Conservation (phyloP, 1,284 basidiomycete genomes). For the Marasmius sp. region DNA sequence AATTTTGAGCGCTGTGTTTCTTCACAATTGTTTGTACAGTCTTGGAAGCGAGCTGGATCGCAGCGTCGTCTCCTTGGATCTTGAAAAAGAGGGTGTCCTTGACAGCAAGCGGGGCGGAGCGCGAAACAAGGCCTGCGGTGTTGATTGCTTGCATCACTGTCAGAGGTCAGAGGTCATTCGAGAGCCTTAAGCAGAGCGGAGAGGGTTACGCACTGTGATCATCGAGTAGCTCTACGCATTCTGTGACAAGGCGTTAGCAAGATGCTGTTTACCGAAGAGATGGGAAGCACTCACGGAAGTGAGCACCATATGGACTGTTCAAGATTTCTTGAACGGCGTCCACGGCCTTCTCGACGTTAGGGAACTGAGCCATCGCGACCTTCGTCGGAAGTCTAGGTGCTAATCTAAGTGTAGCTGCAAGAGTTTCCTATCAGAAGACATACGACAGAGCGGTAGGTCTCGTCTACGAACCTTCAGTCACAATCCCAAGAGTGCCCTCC, state of each 20-base stretch:
- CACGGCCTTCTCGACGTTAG: conserved; percentile 62
- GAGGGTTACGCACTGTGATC: conserved; percentile 49
- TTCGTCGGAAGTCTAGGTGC: conserved; percentile 75
- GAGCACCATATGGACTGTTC: conserved; percentile 58
- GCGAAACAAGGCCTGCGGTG: conserved; percentile 46
- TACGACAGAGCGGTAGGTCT: background rate
- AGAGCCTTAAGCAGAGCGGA: background rate
- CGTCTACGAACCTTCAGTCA: conserved; percentile 61
- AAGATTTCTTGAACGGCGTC: conserved; percentile 79
- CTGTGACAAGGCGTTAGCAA: conserved; percentile 37
- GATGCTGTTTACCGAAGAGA: background rate
- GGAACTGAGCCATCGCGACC: conserved; percentile 73
- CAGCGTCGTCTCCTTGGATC: conserved; percentile 70
- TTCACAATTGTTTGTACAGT: conserved; percentile 61
- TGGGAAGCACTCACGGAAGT: conserved; percentile 48
- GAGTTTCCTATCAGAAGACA: background rate
- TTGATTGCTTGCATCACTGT: conserved; percentile 82
- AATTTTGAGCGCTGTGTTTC: conserved; percentile 66
- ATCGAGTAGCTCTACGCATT: conserved; percentile 84
- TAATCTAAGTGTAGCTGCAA: conserved; percentile 72
- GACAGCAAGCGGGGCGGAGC: conserved; percentile 63
- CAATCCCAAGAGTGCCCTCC: conserved; percentile 80
- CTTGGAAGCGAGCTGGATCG: conserved; percentile 64
- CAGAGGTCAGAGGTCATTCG: background rate
- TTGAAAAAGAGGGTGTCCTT: conserved; percentile 89